Conservation (phyloP, 129 eudicot species). For the Escallonia herrerae region DNA sequence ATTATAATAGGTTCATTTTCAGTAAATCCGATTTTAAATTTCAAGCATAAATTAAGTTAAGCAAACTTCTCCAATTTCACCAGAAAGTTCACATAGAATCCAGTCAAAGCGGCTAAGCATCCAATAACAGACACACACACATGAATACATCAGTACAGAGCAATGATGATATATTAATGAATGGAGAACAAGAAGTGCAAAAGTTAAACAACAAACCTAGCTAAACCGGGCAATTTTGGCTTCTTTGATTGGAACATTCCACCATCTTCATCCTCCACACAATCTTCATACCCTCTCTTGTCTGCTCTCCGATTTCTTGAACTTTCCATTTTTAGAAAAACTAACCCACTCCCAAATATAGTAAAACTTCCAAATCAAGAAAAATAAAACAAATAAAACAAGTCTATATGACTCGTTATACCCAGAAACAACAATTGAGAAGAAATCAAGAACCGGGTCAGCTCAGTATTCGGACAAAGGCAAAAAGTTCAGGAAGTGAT, state of each 20-base stretch:
- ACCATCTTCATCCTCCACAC: slow-evolving; percentile 29
- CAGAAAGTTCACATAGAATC: no score
- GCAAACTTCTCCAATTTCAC: no score
- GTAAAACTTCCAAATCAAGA: slow-evolving; percentile 16
- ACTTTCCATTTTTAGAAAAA: slow-evolving; percentile 32
- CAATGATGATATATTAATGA: no score
- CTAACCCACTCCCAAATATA: slow-evolving; percentile 7
- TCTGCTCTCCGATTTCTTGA: slow-evolving; percentile 36
- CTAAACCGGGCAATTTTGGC: slow-evolving; percentile 52
- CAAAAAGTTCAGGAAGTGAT: slow-evolving; percentile 2
- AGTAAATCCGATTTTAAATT: no score
- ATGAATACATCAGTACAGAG: no score
- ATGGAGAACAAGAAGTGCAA: not conserved
- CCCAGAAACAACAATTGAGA: slow-evolving; percentile 8
- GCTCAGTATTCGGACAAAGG: slow-evolving; percentile 7
- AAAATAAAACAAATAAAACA: slow-evolving; percentile 3
- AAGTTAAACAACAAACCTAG: slow-evolving; percentile 28
- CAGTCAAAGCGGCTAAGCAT: no score
- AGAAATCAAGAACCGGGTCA: slow-evolving; percentile 13
- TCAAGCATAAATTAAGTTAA: no score
- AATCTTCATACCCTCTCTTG: slow-evolving; percentile 39
- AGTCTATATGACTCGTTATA: not conserved
- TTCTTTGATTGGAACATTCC: slow-evolving; percentile 31
- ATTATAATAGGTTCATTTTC: no score
- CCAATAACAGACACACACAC: no score